Percentiles rank a stretch among this genome's conserved stretches.
These are phyloP conservation scores for Pseudomassariella vexata DNA, from an alignment of 2,329 filamentous ascomycete species.

Conservation along the genomic window DNA sequence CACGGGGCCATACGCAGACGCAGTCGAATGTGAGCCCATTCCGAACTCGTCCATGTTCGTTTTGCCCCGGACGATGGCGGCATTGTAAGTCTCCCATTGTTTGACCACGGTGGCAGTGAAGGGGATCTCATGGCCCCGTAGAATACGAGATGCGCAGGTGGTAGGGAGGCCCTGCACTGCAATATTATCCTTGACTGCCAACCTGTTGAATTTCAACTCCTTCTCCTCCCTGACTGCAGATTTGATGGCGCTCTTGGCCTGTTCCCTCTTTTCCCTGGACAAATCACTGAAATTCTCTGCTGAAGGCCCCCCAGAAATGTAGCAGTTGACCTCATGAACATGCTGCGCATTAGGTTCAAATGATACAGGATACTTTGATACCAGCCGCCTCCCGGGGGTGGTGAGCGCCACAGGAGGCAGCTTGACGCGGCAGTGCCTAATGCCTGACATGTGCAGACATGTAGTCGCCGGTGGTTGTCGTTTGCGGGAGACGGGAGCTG, in stretches of 20 bases:
- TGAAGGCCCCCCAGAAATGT: too few species aligned
- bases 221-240: too few species aligned
- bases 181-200: slow-evolving; percentile 76
- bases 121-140: slow-evolving; percentile 66
- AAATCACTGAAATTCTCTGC: too few species aligned
- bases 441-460: slow-evolving; percentile 28
- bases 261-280: too few species aligned
- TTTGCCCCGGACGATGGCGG: slow-evolving; percentile 65
- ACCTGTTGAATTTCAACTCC: slow-evolving; percentile 23
- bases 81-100: slow-evolving; percentile 57
- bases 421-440: slow-evolving; percentile 20
- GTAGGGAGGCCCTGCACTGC: slow-evolving; percentile 60
- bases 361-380: too few species aligned
- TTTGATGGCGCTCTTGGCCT: too few species aligned
- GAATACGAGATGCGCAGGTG: slow-evolving; percentile 75
- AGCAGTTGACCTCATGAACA: too few species aligned
- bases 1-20: slow-evolving; percentile 64
- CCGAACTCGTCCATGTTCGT: slow-evolving; percentile 96
- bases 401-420: slow-evolving; percentile 20
- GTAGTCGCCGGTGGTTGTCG: slow-evolving; percentile 15
- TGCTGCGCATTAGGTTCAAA: too few species aligned
- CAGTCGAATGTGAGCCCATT: slow-evolving; percentile 78
- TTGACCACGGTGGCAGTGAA: slow-evolving; percentile 77
- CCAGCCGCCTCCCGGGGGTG: slow-evolving; percentile 18
- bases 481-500: background rate